Conservation (phyloP, 2,329 filamentous ascomycete species). For the Trichophyton rubrum region DNA sequence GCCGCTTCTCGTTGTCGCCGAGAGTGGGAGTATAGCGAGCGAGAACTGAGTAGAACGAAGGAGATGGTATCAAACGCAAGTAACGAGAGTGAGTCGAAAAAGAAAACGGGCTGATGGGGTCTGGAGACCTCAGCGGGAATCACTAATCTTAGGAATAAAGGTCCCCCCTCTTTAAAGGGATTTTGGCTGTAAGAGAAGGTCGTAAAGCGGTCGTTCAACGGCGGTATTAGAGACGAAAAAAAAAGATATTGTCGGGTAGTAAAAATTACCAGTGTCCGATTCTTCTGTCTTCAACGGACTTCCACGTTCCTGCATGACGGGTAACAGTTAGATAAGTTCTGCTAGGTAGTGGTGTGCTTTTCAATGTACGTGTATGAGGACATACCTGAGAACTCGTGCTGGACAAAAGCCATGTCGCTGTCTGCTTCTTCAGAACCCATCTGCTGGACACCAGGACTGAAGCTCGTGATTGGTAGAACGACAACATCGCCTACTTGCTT, state of each 20-base stretch:
- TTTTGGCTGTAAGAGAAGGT: background rate
- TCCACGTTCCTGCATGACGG: slow-evolving; percentile 52
- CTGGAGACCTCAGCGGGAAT: background rate
- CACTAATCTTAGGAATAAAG: background rate
- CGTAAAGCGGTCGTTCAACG: background rate
- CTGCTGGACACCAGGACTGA: slow-evolving; percentile 85
- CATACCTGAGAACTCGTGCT: slow-evolving; percentile 86
- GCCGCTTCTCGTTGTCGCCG: background rate
- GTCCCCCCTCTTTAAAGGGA: background rate
- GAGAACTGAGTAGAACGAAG: background rate
- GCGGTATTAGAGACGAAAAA: background rate
- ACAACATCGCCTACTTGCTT: slow-evolving; percentile 90
- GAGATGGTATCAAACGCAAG: background rate
- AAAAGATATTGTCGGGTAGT: background rate
- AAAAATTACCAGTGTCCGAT: slow-evolving; percentile 38
- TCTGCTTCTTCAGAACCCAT: slow-evolving; percentile 84
- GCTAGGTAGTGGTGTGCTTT: background rate
- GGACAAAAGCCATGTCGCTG: slow-evolving; percentile 93
- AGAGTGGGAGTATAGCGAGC: background rate
- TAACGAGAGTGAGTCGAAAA: background rate
- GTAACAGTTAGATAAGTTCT: background rate
- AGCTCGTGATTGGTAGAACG: slow-evolving; percentile 89
- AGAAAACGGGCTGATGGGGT: background rate
- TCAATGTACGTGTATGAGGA: background rate
- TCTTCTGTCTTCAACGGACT: slow-evolving; percentile 58